Evolutionary conservation across 2,329 filamentous ascomycete species (phyloP), one percentile per base, ranked within the genome.

Genomic region (Xylariaceae sp.): DNA sequence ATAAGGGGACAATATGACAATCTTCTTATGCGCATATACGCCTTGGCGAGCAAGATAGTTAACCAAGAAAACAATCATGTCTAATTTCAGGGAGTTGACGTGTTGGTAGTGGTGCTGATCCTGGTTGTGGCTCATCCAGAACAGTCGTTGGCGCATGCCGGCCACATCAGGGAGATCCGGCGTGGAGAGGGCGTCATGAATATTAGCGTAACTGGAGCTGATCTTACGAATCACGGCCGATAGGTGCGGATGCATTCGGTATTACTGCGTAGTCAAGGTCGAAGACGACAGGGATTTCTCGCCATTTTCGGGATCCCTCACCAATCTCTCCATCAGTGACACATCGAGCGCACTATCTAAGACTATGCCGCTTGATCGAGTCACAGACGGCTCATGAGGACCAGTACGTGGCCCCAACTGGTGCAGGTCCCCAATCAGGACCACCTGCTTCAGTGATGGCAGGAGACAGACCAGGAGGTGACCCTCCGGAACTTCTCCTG

Each of bases 1-100:
- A 60, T 88, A 88, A 0, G 85, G 85, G 0, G 88, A 91, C 4
- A 92, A 68, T 0, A 93, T 82, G 0, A 88, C 87, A 59, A 92
- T 88, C 1, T 91, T 85, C 0, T 76, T 76, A 0, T 74, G 71
- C 0, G 69, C 71, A 68, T 92, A 90, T 0, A 65, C 68, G 0
- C 87, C 87, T 67, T 92, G 88, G 0, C 79, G 77, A 4, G 88
- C 75, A 0, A 92, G 72, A 66, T 92, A 87, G 0, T 78, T 78
- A 0, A 90, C 83, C 0, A 92, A 71, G 0, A 82, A 80, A 5
- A 78, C 74, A 0, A 81, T 80, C 83, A 92, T 87, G 0, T 83
- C 75, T 0, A 87, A 76, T 67, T 92, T 88, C 68, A 76, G 87
- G 0, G 66, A 54, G 57, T 88, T 88, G 37, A 41, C 8, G 76